These are phyloP conservation scores for Brassica carinata DNA, from an alignment of 345 rosid species.

Conservation along the genomic window DNA sequence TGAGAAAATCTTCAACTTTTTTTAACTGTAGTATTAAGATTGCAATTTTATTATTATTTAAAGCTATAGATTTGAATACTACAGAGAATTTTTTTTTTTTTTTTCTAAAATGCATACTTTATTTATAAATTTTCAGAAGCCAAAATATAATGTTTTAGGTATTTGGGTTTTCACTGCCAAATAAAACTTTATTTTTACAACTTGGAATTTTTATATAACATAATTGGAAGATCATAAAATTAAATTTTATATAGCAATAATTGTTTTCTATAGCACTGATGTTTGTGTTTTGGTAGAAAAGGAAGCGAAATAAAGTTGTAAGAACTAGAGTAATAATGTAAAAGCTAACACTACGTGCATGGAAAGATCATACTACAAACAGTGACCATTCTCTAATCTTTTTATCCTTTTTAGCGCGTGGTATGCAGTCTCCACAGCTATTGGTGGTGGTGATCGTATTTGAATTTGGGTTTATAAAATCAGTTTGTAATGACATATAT, in stretches of 20 bases:
- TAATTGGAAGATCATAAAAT: background rate
- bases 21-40: background rate
- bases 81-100: background rate
- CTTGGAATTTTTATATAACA: background rate
- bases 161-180: background rate
- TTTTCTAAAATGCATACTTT: background rate
- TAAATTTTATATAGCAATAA: background rate
- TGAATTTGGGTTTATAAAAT: background rate
- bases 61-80: background rate
- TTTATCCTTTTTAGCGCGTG: constrained; percentile 25
- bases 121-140: background rate
- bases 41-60: background rate
- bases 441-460: constrained; percentile 10
- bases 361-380: constrained; percentile 37
- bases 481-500: background rate
- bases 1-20: too few relatives aligned
- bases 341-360: constrained; percentile 42
- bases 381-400: constrained; percentile 38
- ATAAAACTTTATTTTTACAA: too few relatives aligned
- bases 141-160: background rate
- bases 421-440: constrained; percentile 1
- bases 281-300: background rate
- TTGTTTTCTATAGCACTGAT: background rate
- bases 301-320: constrained; percentile 9
- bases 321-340: constrained; percentile 22